Percentiles rank a stretch among this genome's conserved stretches.
phyloP scores from a whole-genome alignment of 305 asterid species.

The Fraxinus dipetala region DNA sequence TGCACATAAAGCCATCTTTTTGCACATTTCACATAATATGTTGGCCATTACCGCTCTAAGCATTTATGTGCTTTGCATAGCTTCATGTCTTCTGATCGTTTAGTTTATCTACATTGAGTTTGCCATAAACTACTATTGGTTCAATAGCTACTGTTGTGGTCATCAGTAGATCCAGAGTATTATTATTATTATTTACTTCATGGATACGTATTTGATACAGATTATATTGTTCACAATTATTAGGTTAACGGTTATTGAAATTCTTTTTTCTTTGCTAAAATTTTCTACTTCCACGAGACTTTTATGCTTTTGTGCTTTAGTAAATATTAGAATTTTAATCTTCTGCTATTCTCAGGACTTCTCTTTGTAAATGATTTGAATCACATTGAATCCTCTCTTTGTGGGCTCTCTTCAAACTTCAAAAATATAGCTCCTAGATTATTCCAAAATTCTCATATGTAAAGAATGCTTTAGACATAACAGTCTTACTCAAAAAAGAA shows the following conservation, averaged over 20 bases:
- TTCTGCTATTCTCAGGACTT: background rate
- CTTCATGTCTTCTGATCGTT: background rate
- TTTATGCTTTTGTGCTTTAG: background rate
- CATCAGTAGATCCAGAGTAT: background rate
- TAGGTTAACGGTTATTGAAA: background rate
- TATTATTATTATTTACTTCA: background rate
- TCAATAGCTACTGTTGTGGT: background rate
- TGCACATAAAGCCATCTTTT: constrained; percentile 10
- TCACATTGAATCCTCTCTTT: background rate
- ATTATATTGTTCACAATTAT: background rate
- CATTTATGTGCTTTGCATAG: background rate
- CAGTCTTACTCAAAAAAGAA: background rate
- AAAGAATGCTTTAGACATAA: background rate
- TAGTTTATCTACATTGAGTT: background rate
- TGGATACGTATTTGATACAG: background rate
- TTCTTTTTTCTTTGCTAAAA: background rate
- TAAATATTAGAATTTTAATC: background rate
- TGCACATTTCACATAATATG: background rate
- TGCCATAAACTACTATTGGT: background rate
- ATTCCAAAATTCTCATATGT: background rate
- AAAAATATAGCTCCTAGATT: background rate
- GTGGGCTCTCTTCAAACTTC: background rate
- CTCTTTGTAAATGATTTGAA: background rate
- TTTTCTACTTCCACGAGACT: background rate
- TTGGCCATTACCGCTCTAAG: background rate